phyloP scores from a whole-genome alignment of 2,329 filamentous ascomycete genomes.

The Tolypocladium album region DNA sequence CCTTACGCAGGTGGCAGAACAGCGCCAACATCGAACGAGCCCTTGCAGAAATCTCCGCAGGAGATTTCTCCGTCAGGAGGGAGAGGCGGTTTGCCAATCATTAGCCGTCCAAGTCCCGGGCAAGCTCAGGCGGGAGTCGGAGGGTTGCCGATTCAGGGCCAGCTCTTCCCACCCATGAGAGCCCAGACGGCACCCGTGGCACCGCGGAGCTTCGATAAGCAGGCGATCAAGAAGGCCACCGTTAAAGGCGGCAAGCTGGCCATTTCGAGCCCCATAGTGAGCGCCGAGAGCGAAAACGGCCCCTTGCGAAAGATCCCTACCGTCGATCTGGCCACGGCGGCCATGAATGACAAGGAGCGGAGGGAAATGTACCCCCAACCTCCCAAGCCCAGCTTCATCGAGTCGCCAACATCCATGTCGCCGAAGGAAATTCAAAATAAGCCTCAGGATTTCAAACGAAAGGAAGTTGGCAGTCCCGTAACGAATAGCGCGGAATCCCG shows the following conservation, averaged over 20 bases:
- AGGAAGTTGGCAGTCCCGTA: constrained; percentile 17
- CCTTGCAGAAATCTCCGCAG: background rate
- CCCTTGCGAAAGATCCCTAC: constrained; percentile 35
- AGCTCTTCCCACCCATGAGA: constrained; percentile 30
- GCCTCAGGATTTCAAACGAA: constrained; percentile 25
- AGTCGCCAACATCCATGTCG: constrained; percentile 20
- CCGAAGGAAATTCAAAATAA: constrained; percentile 22
- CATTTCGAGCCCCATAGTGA: constrained; percentile 40
- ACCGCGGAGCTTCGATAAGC: constrained; percentile 5
- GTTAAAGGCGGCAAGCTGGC: constrained; percentile 25
- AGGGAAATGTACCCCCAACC: constrained; percentile 18
- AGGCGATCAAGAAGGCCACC: constrained; percentile 14
- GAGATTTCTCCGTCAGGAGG: constrained; percentile 1
- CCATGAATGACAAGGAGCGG: constrained; percentile 32
- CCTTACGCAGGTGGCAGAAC: background rate
- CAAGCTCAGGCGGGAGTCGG: constrained; percentile 24
- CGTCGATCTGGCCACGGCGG: constrained; percentile 38
- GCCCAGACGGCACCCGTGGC: constrained; percentile 13
- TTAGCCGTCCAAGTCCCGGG: constrained; percentile 24
- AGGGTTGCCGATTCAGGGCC: constrained; percentile 26
- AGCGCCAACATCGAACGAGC: background rate
- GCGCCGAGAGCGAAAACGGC: constrained; percentile 21
- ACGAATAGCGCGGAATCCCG: background rate
- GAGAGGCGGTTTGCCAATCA: constrained; percentile 21
- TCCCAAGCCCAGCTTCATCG: constrained; percentile 19